Conservation (phyloP, 2,329 filamentous ascomycete species). For the Fonsecaea pugnacius region DNA sequence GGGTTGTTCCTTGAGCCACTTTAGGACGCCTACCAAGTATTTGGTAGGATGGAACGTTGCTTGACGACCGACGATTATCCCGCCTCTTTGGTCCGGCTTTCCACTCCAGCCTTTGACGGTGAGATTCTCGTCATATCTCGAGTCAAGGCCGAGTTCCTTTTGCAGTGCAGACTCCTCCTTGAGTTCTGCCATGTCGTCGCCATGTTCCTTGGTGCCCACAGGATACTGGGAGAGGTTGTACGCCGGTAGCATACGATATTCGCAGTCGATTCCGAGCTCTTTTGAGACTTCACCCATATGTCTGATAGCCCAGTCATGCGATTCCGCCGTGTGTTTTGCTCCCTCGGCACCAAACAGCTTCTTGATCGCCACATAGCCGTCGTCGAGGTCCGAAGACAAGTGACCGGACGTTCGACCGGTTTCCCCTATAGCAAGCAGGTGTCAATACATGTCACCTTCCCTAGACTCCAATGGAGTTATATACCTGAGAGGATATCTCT, state of each 20-base stretch:
- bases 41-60: constrained; percentile 63
- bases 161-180: constrained; percentile 53
- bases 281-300: constrained; percentile 56
- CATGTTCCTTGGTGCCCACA: constrained; percentile 48
- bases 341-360: constrained; percentile 58
- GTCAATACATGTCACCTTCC: background rate
- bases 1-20: constrained; percentile 56
- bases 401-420: constrained; percentile 59
- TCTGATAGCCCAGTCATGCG: constrained; percentile 60
- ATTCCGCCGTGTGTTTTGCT: constrained; percentile 57
- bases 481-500: constrained; percentile 51
- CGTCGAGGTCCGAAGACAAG: constrained; percentile 59
- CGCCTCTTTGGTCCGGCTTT: constrained; percentile 57
- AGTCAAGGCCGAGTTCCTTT: constrained; percentile 51
- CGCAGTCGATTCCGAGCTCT: constrained; percentile 59
- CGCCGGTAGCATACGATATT: constrained; percentile 57
- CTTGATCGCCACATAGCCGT: constrained; percentile 57
- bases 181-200: constrained; percentile 52
- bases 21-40: constrained; percentile 59
- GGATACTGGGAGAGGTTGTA: constrained; percentile 59
- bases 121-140: constrained; percentile 48
- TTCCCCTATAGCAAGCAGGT: constrained; percentile 52
- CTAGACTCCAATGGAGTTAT: background rate
- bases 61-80: constrained; percentile 53
- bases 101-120: constrained; percentile 59